phyloP scores from a whole-genome alignment of 768 basidiomycete species.

The Hypholoma fasciculare region DNA sequence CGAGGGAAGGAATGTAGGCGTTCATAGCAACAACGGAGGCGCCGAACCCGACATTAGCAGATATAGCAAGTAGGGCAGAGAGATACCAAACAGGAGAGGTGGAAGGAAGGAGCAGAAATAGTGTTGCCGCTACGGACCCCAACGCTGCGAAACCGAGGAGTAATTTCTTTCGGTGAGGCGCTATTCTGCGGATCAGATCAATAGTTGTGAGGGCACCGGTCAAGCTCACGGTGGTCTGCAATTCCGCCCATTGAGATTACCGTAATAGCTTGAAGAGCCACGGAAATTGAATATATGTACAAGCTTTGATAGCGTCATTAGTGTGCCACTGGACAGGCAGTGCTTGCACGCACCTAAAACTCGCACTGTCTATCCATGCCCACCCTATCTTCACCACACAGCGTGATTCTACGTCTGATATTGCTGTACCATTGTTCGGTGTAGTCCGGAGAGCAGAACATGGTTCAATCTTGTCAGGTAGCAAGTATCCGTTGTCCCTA shows the following conservation, averaged over 20 bases:
- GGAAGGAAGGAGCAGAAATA: constrained; percentile 76
- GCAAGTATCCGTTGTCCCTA: constrained; percentile 79
- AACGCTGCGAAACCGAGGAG: constrained; percentile 73
- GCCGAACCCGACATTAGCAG: constrained; percentile 86
- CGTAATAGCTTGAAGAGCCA: constrained; percentile 87
- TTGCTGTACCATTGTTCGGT: constrained; percentile 13
- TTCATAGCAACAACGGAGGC: constrained; percentile 89
- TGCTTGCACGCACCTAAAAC: constrained; percentile 68
- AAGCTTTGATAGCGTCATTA: constrained; percentile 45
- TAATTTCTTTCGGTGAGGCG: constrained; percentile 75
- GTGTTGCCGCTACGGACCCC: constrained; percentile 66
- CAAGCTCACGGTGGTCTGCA: constrained; percentile 78
- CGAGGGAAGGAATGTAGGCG: constrained; percentile 78
- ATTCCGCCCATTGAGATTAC: constrained; percentile 94
- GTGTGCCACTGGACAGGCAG: background rate
- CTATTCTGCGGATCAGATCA: constrained; percentile 14
- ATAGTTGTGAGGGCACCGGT: constrained; percentile 9
- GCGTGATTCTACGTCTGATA: constrained; percentile 30
- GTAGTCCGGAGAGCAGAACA: constrained; percentile 41
- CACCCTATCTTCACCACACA: constrained; percentile 86
- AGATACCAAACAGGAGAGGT: constrained; percentile 69
- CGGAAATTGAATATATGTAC: constrained; percentile 85
- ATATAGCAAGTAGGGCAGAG: constrained; percentile 66
- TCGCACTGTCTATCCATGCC: constrained; percentile 88
- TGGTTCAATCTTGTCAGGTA: constrained; percentile 64